phyloP scores from a whole-genome alignment of 805 yeast species.

The Yarrowia sp. region DNA sequence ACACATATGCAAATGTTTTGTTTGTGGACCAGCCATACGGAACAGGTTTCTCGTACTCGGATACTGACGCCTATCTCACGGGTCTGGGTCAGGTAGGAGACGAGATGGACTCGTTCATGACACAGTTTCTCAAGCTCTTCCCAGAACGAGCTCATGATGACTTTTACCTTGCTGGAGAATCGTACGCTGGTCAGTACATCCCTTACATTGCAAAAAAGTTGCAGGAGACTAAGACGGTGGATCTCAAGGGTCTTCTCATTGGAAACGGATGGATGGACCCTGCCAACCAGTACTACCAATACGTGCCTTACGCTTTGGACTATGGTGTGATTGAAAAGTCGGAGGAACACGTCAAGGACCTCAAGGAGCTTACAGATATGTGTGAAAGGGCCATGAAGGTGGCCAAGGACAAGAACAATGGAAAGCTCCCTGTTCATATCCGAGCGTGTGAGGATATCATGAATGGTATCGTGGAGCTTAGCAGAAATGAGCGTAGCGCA shows the following conservation, averaged over 20 bases:
- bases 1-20: constrained; percentile 68
- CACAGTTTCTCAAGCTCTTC: constrained; percentile 63
- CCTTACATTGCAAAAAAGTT: constrained; percentile 79
- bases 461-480: constrained; percentile 39
- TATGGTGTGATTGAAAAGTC: constrained; percentile 51
- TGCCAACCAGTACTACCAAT: constrained; percentile 74
- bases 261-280: constrained; percentile 98
- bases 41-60: constrained; percentile 78
- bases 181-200: constrained; percentile 95
- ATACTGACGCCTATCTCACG: constrained; percentile 43
- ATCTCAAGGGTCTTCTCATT: constrained; percentile 66
- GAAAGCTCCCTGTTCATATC: constrained; percentile 31
- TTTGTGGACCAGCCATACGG: constrained; percentile 95
- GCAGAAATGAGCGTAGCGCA: constrained; percentile 29
- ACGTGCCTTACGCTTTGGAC: constrained; percentile 65
- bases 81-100: constrained; percentile 49
- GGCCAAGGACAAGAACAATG: constrained; percentile 28
- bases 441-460: constrained; percentile 46
- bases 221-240: constrained; percentile 37
- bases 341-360: constrained; percentile 29
- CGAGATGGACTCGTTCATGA: constrained; percentile 64
- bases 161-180: constrained; percentile 85
- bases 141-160: constrained; percentile 68
- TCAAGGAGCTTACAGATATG: constrained; percentile 33
- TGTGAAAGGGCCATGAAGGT: constrained; percentile 36